Conservation (phyloP, 2,329 filamentous ascomycete species). For the Penicillium freii region DNA sequence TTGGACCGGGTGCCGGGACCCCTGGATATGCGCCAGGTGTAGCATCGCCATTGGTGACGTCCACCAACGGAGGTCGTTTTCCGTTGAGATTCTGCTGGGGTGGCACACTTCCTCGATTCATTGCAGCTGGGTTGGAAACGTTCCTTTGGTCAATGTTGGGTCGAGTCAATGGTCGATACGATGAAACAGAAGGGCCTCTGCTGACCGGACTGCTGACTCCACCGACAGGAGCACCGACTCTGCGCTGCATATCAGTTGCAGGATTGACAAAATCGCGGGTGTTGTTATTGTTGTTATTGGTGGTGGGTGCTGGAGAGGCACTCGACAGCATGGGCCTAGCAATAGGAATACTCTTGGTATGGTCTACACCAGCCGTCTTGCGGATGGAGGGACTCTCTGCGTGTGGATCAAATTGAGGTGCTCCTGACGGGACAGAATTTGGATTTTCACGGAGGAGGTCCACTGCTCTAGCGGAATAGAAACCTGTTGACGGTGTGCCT, state of each 20-base stretch:
- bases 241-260: slow-evolving; percentile 35
- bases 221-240: slow-evolving; percentile 35
- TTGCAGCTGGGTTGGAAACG: slow-evolving; percentile 16
- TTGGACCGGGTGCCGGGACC: slow-evolving; percentile 25
- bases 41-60: slow-evolving; percentile 43
- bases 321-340: slow-evolving; percentile 46
- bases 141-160: slow-evolving; percentile 35
- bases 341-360: slow-evolving; percentile 72
- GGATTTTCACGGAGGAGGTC: slow-evolving; percentile 55
- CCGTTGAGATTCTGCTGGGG: slow-evolving; percentile 37
- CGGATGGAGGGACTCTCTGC: slow-evolving; percentile 80
- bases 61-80: slow-evolving; percentile 46
- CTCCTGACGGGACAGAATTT: slow-evolving; percentile 43
- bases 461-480: slow-evolving; percentile 69
- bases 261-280: slow-evolving; percentile 39
- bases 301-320: slow-evolving; percentile 30
- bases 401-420: slow-evolving; percentile 67
- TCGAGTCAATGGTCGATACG: slow-evolving; percentile 47
- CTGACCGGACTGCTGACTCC: slow-evolving; percentile 34
- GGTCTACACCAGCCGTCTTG: slow-evolving; percentile 84
- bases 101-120: slow-evolving; percentile 20
- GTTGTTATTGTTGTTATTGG: slow-evolving; percentile 25
- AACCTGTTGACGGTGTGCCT: slow-evolving; percentile 46
- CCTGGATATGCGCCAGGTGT: slow-evolving; percentile 20
- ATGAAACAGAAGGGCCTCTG: slow-evolving; percentile 38